A percentile compares a stretch with the other conserved stretches of the same genome.
phyloP scores from a whole-genome alignment of 345 rosid species.

The Syzygium jambos region DNA sequence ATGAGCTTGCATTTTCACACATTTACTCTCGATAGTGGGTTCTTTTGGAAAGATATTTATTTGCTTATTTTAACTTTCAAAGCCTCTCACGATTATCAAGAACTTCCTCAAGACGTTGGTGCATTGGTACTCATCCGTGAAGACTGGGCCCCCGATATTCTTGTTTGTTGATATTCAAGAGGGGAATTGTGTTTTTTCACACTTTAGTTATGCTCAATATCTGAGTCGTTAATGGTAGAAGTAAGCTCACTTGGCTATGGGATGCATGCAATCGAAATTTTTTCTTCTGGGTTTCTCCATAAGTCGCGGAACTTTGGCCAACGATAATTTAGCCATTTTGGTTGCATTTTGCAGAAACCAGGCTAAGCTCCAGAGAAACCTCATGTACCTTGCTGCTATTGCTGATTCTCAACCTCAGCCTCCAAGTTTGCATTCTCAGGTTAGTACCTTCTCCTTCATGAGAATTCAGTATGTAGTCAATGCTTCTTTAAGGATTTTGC shows the following conservation, averaged over 20 bases:
- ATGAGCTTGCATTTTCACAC: not conserved
- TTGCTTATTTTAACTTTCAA: not conserved
- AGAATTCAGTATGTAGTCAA: not conserved
- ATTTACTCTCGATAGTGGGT: not conserved
- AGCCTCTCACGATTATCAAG: not conserved
- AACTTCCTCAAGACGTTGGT: not conserved
- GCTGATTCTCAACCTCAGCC: constrained; percentile 99
- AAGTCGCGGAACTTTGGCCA: not conserved
- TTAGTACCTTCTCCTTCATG: not conserved
- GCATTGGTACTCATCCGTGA: not conserved
- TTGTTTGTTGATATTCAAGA: not conserved
- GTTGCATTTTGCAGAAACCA: constrained; percentile 59
- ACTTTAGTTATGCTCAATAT: not conserved
- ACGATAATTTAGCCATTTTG: not conserved
- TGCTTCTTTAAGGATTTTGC: not conserved
- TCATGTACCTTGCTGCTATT: constrained; percentile 97
- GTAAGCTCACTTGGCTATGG: not conserved
- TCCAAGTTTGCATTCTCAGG: constrained; percentile 80
- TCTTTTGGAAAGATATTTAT: not conserved
- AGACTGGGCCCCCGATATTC: not conserved
- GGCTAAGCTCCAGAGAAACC: constrained; percentile 92
- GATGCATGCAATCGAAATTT: not conserved
- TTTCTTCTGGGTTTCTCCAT: not conserved
- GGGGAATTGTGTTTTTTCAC: not conserved
- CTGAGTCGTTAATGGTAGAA: not conserved